phyloP scores from a whole-genome alignment of 2,329 filamentous ascomycete species.

The Aureobasidium sp. region DNA sequence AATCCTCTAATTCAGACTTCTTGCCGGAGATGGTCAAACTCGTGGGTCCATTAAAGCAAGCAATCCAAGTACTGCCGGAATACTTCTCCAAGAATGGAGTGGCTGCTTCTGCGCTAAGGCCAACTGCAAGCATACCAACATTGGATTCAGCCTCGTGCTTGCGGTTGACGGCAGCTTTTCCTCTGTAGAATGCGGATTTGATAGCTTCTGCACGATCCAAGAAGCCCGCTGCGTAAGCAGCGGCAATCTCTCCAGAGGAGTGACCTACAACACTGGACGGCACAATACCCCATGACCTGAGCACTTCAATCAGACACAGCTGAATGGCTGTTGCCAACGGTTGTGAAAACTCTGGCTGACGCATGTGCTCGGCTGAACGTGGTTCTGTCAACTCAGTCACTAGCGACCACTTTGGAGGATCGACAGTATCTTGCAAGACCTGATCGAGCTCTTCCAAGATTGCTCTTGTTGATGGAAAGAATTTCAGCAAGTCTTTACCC shows the following conservation, averaged over 20 bases:
- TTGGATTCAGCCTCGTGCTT: too few relatives aligned
- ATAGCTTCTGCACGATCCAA: neutral
- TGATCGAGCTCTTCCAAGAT: neutral
- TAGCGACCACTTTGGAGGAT: neutral
- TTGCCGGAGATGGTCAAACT: conserved; percentile 41
- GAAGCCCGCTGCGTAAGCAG: conserved; percentile 21
- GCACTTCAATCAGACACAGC: neutral
- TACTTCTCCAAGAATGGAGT: conserved; percentile 7
- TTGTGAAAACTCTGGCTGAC: neutral
- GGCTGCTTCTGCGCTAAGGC: conserved; percentile 15
- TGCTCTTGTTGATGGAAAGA: neutral
- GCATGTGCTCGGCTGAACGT: neutral
- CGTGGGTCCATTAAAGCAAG: conserved; percentile 30
- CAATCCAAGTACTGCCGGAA: conserved; percentile 15
- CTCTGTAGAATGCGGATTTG: neutral
- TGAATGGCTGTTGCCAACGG: neutral
- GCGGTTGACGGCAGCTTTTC: too few relatives aligned
- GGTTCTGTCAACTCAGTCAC: neutral
- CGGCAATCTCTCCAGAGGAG: conserved; percentile 25
- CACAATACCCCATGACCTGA: conserved; percentile 13
- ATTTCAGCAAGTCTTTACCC: neutral
- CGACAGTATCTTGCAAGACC: neutral
- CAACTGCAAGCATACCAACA: conserved; percentile 30
- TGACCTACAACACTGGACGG: conserved; percentile 22
- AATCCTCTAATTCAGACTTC: conserved; percentile 26